Evolutionary conservation across 148 eudicot genomes (phyloP), one percentile per base, ranked within the genome.

Genomic region (Fagopyrum esculentum): DNA sequence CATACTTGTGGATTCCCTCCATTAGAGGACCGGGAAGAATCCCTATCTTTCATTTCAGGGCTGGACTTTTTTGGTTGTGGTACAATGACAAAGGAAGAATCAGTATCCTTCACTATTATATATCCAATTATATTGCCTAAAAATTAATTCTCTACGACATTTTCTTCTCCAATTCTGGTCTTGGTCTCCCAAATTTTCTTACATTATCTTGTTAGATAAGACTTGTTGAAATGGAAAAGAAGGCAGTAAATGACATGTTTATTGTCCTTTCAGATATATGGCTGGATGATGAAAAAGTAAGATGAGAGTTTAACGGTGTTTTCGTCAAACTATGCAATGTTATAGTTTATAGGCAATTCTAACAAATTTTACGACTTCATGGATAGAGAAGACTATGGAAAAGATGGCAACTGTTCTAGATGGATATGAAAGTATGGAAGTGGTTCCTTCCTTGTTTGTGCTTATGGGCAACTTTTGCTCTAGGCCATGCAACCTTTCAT

Each of bases 1-100:
- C 89, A 84, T 80, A 92, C 99, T 68, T 95, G 96, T 88, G 99
- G 99, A 77, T 95, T 95, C 79, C 99, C 97, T 80, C 99, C 99
- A 19, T 26, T 92, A 81, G 99, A 95, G 82, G 90, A 95, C 77
- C 84, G 97, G 79, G 92, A 86, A 56, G 92, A 87, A 85, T 83
- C 92, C 74, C 77, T 84, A 15, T 74, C 89, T 72, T 85, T 84
- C 74, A 76, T 86, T 78, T 78, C 94, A 45, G 99, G 99, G 79
- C 74, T 89, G 56, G 94, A 95, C 81, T 92, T 87, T 77, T 95
- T 92, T 84, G 99, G 99, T 61, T 71, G 88, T 75, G 96, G 98
- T 75, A 73, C 88, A 59, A 77, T 83, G 68, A 76, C 94, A 6
- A 89, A 81, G 73, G 99, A 95, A 75, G 97, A 95, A 69, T 89